Base-by-base conservation (phyloP, 495 filamentous ascomycete species). In the Rostrohypoxylon terebratum region DNA sequence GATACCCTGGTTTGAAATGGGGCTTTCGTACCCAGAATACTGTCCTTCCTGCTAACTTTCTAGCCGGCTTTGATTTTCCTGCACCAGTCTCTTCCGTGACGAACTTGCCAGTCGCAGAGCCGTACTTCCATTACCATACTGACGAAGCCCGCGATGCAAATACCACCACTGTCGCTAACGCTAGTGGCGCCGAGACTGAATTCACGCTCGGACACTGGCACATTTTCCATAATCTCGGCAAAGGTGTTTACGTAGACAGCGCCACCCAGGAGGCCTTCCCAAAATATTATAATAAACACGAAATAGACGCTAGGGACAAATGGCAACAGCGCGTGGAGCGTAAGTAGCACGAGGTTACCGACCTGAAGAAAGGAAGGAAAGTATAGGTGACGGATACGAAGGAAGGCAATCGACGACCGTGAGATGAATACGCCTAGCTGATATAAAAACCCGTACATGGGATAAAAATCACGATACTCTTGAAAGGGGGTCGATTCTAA, bases 171-270 rank as follows among this genome's bases (percentile, higher is more conserved):
- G 78, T 99, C 96, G 78, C 93, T 96, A 44, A 98, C 96, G 48
- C 91, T 97, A 16, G 93, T 94, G 0, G 94, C 96, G 1, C 91
- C 90, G 2, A 99, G 82, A 51, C 92, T 94, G 75, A 97, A 98
- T 81, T 99, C 96, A 16, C 96, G 84, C 47, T 98, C 95, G 38
- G 88, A 86, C 6, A 84, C 79, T 0, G 88, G 87, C 0, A 97
- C 91, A 8, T 89, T 87, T 60, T 98, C 92, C 74, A 90, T 89
- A 67, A 99, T 78, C 78, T 95, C 92, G 0, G 94, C 93, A 80
- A 97, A 99, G 0, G 94, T 97, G 66, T 95, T 97, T 48, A 98
- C 94, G 74, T 99, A 99, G 0, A 98, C 96, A 8, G 90, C 80
- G 0, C 96, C 96, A 5, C 96, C 96, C 0, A 99, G 83, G 42